Percentiles rank a stretch among this genome's conserved stretches.
Conservation (phyloP, 2,329 filamentous ascomycete species). For the Ambrosiella beaveri region DNA sequence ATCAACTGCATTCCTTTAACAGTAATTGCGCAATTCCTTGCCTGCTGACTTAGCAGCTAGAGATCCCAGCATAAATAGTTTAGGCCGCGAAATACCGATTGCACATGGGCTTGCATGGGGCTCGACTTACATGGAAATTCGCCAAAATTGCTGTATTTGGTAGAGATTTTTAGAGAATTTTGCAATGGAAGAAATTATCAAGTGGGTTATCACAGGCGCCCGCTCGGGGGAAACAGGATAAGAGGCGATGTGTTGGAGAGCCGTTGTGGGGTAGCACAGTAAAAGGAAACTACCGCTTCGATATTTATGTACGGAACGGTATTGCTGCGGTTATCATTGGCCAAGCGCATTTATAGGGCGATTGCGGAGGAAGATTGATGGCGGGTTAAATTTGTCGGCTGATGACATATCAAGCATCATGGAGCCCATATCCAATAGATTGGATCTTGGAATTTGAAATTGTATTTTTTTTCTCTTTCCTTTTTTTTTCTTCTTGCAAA, state of each 20-base stretch:
- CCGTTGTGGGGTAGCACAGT: background rate
- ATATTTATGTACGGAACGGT: background rate
- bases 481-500: background rate
- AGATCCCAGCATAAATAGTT: background rate
- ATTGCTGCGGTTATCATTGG: background rate
- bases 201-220: background rate
- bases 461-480: background rate
- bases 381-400: background rate
- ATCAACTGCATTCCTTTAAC: background rate
- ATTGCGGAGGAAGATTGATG: background rate
- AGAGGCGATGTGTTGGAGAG: background rate
- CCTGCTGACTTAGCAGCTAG: background rate
- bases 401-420: background rate
- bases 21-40: background rate
- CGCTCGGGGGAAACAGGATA: background rate
- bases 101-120: background rate
- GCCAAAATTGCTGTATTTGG: background rate
- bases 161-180: background rate
- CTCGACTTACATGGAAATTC: background rate
- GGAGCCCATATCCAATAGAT: background rate
- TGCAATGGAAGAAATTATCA: background rate
- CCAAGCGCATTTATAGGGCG: background rate
- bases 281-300: background rate
- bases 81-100: conserved; percentile 1
- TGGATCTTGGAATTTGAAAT: background rate